A percentile compares a stretch with the other conserved stretches of the same genome.
Conservation (phyloP, 805 yeast species). For the Priceomyces melissophilus region DNA sequence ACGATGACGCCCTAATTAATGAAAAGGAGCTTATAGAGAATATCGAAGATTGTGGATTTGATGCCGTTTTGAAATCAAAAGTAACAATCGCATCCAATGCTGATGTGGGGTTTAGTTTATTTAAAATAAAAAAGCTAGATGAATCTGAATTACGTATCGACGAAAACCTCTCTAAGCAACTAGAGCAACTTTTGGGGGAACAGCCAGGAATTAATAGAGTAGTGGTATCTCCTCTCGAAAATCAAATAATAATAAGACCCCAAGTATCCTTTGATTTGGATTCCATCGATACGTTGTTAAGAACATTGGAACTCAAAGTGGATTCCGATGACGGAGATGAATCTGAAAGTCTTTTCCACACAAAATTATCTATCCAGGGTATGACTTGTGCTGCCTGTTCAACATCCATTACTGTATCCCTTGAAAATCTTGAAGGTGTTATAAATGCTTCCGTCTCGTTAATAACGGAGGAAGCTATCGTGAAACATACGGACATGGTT, state of each 20-base stretch:
- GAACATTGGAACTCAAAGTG: conserved; percentile 61
- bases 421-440: conserved; percentile 52
- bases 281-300: conserved; percentile 17
- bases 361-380: conserved; percentile 38
- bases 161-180: background rate
- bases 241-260: conserved; percentile 59
- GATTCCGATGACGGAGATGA: background rate
- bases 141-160: too few species aligned
- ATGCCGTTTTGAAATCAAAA: conserved; percentile 5
- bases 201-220: conserved; percentile 51
- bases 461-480: conserved; percentile 68
- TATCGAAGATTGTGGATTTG: conserved; percentile 31
- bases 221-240: conserved; percentile 65
- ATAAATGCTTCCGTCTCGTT: conserved; percentile 60
- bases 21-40: conserved; percentile 15
- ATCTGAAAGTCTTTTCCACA: background rate
- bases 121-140: background rate
- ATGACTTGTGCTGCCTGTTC: conserved; percentile 92
- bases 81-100: background rate
- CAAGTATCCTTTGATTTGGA: conserved; percentile 16
- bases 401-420: conserved; percentile 56
- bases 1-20: conserved; percentile 12
- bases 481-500: conserved; percentile 42
- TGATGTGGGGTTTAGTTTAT: background rate
- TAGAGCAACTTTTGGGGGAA: conserved; percentile 30